Conservation (phyloP, 768 basidiomycete genomes). For the Phylloporus arenicola region DNA sequence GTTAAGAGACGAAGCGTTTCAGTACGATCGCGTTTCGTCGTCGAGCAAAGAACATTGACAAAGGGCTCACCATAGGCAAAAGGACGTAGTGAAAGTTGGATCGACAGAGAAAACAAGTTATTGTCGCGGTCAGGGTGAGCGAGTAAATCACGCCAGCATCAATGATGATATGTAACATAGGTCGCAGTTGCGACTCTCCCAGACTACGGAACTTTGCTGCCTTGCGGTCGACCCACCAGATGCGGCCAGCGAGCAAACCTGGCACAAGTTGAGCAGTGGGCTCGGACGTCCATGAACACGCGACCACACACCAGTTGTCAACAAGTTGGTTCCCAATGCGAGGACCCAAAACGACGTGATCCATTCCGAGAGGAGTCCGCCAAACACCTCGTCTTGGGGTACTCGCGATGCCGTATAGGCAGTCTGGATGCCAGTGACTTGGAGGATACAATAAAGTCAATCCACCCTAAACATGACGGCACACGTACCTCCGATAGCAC, state of each 20-base stretch:
- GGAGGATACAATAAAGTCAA: background rate
- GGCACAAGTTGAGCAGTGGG: background rate
- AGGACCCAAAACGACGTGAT: slow-evolving; percentile 30
- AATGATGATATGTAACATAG: slow-evolving; percentile 28
- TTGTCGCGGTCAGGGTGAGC: slow-evolving; percentile 28
- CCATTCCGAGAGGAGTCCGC: slow-evolving; percentile 25
- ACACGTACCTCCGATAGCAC: slow-evolving; percentile 20
- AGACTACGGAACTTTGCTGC: slow-evolving; percentile 12
- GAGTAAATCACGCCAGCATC: slow-evolving; percentile 38
- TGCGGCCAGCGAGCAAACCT: slow-evolving; percentile 29
- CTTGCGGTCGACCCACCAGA: slow-evolving; percentile 26
- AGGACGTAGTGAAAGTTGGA: slow-evolving; percentile 33
- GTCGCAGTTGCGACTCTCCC: slow-evolving; percentile 7
- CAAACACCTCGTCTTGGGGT: slow-evolving; percentile 23
- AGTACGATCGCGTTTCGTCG: background rate
- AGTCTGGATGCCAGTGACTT: slow-evolving; percentile 19
- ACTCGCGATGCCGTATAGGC: slow-evolving; percentile 12
- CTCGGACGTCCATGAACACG: background rate
- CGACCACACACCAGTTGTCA: slow-evolving; percentile 25
- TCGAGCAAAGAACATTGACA: background rate
- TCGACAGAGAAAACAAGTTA: slow-evolving; percentile 25
- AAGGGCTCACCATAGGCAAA: slow-evolving; percentile 30
- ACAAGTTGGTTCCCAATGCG: slow-evolving; percentile 31
- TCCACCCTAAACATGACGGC: background rate
- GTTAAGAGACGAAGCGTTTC: background rate